Evolutionary conservation across 2,329 filamentous ascomycete species (phyloP).

Genomic region (Ilyonectria destructans): DNA sequence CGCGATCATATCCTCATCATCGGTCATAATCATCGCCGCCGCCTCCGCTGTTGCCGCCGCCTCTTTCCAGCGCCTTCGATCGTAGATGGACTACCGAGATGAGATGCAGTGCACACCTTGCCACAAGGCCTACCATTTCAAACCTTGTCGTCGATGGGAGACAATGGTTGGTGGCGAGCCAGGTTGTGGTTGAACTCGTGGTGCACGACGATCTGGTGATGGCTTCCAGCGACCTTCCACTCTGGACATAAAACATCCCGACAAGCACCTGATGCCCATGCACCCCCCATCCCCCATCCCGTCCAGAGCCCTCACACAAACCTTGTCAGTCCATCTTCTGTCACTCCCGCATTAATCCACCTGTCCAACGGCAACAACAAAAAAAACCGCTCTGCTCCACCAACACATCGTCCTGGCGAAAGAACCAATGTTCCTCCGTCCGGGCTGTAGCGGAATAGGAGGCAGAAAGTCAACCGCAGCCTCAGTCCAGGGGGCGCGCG

Average conservation of each 20-base stretch:
- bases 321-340: constrained; percentile 24
- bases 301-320: constrained; percentile 5
- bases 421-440: constrained; percentile 10
- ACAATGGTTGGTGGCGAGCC: constrained; percentile 23
- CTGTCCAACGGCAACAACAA: constrained; percentile 8
- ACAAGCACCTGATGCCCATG: constrained; percentile 34
- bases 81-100: constrained; percentile 28
- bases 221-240: constrained; percentile 38
- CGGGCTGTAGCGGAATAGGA: constrained; percentile 8
- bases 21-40: constrained; percentile 9
- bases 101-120: constrained; percentile 28
- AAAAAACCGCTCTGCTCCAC: constrained; percentile 21
- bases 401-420: constrained; percentile 3
- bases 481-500: constrained; percentile 14
- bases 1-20: constrained; percentile 11
- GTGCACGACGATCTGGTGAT: constrained; percentile 39
- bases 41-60: constrained; percentile 1
- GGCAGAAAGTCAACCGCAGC: constrained; percentile 16
- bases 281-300: constrained; percentile 11
- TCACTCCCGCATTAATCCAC: constrained; percentile 22
- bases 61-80: constrained; percentile 26
- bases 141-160: constrained; percentile 10
- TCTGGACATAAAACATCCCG: constrained; percentile 25
- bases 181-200: constrained; percentile 19
- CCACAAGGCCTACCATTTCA: constrained; percentile 7